Percentiles rank a stretch among this genome's conserved stretches.
These are phyloP conservation scores for Colletotrichum phormii DNA, from an alignment of 2,329 filamentous ascomycete genomes.

Conservation along the genomic window DNA sequence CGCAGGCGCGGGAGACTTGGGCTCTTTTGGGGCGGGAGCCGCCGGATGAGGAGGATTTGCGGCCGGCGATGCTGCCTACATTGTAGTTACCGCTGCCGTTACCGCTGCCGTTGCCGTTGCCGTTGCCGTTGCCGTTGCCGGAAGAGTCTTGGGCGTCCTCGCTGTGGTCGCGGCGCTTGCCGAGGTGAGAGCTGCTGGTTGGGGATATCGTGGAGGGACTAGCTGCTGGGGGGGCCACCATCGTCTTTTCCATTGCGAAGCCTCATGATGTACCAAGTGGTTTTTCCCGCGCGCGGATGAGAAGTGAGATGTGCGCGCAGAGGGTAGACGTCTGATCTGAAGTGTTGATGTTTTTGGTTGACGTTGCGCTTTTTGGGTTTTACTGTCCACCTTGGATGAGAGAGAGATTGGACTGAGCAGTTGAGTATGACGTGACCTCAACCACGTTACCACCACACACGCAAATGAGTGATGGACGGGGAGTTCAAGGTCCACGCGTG, in stretches of 20 bases:
- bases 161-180: conserved; percentile 22
- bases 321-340: too few relatives aligned
- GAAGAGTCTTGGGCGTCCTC: conserved; percentile 14
- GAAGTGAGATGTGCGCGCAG: background rate
- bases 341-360: background rate
- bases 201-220: conserved; percentile 34
- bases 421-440: background rate
- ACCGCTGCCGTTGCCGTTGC: too few relatives aligned
- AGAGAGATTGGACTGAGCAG: conserved; percentile 12
- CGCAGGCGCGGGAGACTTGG: conserved; percentile 57
- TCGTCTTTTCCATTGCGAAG: conserved; percentile 31
- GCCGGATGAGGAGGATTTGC: conserved; percentile 17
- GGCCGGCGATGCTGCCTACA: too few relatives aligned
- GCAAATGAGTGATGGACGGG: background rate
- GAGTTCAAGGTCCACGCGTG: background rate
- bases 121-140: too few relatives aligned
- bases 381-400: background rate
- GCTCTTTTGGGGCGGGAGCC: conserved; percentile 35
- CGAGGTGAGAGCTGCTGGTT: conserved; percentile 35
- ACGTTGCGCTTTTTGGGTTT: background rate
- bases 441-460: background rate
- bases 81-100: too few relatives aligned
- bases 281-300: background rate
- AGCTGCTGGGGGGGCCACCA: conserved; percentile 35
- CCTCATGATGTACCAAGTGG: conserved; percentile 24